A percentile compares a stretch with the other conserved stretches of the same genome.
phyloP scores from a whole-genome alignment of 495 filamentous ascomycete genomes.

The Penicillium verhagenii region DNA sequence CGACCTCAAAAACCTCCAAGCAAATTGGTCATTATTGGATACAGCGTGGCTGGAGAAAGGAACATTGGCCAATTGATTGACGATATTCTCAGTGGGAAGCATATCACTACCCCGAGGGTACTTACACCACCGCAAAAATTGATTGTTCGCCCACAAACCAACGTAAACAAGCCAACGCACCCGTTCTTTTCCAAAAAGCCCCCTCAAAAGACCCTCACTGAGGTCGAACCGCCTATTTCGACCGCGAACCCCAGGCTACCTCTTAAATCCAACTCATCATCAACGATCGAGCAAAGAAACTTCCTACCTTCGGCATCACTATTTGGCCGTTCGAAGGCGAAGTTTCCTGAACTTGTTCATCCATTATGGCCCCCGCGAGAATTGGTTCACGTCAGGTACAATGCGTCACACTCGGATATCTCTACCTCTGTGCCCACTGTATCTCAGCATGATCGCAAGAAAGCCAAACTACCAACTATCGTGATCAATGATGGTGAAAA shows the following conservation, averaged over 20 bases:
- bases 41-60: conserved; percentile 26
- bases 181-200: conserved; percentile 71
- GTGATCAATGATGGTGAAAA: conserved; percentile 36
- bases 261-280: background rate
- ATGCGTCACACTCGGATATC: background rate
- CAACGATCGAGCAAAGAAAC: background rate
- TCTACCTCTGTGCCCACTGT: background rate
- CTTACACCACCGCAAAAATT: conserved; percentile 2
- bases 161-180: conserved; percentile 63
- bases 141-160: conserved; percentile 6
- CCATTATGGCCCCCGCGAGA: conserved; percentile 71
- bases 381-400: conserved; percentile 53
- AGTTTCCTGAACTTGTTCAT: conserved; percentile 58
- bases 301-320: conserved; percentile 6
- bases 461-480: conserved; percentile 37
- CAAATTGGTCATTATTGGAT: conserved; percentile 48
- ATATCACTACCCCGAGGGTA: background rate
- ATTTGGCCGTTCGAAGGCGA: conserved; percentile 39
- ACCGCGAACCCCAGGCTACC: background rate
- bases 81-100: conserved; percentile 43
- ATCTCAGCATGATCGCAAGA: conserved; percentile 25
- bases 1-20: conserved; percentile 18
- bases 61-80: conserved; percentile 49
- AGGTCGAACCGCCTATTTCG: background rate
- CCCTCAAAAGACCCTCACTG: conserved; percentile 9